A percentile compares a stretch with the other conserved stretches of the same genome.
Evolutionary conservation across 2,329 filamentous ascomycete species (phyloP).

Genomic region (Exophiala calicioides): DNA sequence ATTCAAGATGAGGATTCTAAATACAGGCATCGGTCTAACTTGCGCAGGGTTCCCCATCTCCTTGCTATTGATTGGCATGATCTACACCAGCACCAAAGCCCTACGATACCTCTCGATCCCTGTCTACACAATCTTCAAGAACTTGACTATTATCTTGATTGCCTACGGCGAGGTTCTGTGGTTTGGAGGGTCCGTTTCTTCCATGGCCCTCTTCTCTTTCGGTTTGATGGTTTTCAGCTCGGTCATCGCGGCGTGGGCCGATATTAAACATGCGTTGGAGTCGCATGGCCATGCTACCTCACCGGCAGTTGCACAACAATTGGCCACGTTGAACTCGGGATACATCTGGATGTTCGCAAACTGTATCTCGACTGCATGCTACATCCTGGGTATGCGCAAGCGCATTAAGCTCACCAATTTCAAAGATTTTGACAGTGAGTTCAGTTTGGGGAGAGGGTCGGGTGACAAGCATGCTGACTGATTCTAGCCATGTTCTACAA

Average conservation of each 20-base stretch:
- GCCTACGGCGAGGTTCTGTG: conserved; percentile 97
- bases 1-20: conserved; percentile 16
- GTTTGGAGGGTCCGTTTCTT: conserved; percentile 91
- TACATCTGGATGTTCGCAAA: conserved; percentile 99
- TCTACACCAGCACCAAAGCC: conserved; percentile 95
- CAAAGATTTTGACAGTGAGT: conserved; percentile 98
- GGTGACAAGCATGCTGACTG: conserved; percentile 37
- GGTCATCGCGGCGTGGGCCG: conserved; percentile 92
- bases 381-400: conserved; percentile 92
- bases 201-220: conserved; percentile 87
- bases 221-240: conserved; percentile 96
- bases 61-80: conserved; percentile 95
- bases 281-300: conserved; percentile 55
- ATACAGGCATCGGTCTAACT: conserved; percentile 7
- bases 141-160: conserved; percentile 97
- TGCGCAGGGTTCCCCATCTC: conserved; percentile 91
- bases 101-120: conserved; percentile 95
- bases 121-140: conserved; percentile 99
- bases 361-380: conserved; percentile 89
- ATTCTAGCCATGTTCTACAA: conserved; percentile 96
- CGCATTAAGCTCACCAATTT: conserved; percentile 99
- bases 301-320: conserved; percentile 67
- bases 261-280: conserved; percentile 81
- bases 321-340: conserved; percentile 88
- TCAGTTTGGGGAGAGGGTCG: neutral